Evolutionary conservation across 192 early-diverging fungal genomes (phyloP).

Genomic region (Backusella macrospora): DNA sequence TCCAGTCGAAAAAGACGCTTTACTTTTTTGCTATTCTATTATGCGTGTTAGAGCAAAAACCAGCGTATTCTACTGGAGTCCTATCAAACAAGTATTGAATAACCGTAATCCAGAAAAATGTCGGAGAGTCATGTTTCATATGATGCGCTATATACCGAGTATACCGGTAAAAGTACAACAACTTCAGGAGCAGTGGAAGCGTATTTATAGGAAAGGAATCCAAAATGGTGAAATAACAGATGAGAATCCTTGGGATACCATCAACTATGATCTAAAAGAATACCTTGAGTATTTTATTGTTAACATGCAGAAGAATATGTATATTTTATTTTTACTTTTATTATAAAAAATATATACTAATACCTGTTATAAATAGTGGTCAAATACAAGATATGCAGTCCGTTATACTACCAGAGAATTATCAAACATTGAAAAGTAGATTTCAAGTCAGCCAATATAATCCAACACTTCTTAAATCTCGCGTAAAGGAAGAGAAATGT

Average conservation of each 20-base stretch:
- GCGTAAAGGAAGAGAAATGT: not conserved
- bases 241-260: slow-evolving; percentile 1
- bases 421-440: not conserved
- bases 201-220: not conserved
- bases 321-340: not conserved
- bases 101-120: slow-evolving; percentile 3
- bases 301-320: not conserved
- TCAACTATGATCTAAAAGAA: not conserved
- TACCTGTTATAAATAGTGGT: not conserved
- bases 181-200: not conserved
- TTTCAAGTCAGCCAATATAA: not conserved
- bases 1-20: slow-evolving; percentile 9
- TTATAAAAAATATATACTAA: not conserved
- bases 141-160: not conserved
- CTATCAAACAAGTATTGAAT: not conserved
- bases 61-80: not conserved
- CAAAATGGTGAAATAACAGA: slow-evolving; percentile 1
- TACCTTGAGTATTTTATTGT: slow-evolving; percentile 9
- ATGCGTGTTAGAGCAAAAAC: slow-evolving; percentile 1
- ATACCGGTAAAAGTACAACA: not conserved
- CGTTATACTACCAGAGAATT: not conserved
- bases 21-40: slow-evolving; percentile 2
- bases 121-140: not conserved
- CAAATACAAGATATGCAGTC: not conserved
- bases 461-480: not conserved